Evolutionary conservation across 768 basidiomycete genomes (phyloP).

Genomic region (Lactifluus echinatus): DNA sequence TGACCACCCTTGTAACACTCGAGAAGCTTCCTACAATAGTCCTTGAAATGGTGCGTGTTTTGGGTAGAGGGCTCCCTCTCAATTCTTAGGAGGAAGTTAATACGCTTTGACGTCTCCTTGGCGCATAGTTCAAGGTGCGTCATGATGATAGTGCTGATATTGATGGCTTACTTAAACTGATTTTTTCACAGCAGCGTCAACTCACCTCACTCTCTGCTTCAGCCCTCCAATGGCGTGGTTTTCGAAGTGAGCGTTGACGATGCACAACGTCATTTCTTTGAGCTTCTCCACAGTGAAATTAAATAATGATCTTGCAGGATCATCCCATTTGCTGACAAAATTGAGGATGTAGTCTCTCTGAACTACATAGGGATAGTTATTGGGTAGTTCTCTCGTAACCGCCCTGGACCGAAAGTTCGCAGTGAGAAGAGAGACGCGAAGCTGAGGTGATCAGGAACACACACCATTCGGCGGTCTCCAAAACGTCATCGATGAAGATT

Average conservation of each 20-base stretch:
- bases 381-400: constrained; percentile 62
- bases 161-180: not conserved
- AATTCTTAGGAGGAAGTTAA: not conserved
- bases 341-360: constrained; percentile 40
- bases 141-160: not conserved
- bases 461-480: constrained; percentile 38
- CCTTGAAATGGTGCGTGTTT: constrained; percentile 3
- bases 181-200: not conserved
- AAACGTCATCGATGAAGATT: constrained; percentile 48
- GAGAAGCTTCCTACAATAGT: constrained; percentile 3
- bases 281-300: constrained; percentile 32
- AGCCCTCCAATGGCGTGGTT: constrained; percentile 46
- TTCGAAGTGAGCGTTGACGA: constrained; percentile 43
- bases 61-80: not conserved
- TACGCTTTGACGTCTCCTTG: not conserved
- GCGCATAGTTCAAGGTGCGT: not conserved
- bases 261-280: constrained; percentile 29
- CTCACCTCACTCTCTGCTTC: constrained; percentile 40
- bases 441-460: constrained; percentile 17
- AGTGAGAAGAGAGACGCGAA: not conserved
- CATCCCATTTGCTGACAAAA: constrained; percentile 40
- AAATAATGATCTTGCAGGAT: constrained; percentile 41
- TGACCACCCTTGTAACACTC: not conserved
- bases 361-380: constrained; percentile 56
- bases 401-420: constrained; percentile 35